Evolutionary conservation across 257 asterid species (phyloP).

Genomic region (Craterostigma plantagineum): DNA sequence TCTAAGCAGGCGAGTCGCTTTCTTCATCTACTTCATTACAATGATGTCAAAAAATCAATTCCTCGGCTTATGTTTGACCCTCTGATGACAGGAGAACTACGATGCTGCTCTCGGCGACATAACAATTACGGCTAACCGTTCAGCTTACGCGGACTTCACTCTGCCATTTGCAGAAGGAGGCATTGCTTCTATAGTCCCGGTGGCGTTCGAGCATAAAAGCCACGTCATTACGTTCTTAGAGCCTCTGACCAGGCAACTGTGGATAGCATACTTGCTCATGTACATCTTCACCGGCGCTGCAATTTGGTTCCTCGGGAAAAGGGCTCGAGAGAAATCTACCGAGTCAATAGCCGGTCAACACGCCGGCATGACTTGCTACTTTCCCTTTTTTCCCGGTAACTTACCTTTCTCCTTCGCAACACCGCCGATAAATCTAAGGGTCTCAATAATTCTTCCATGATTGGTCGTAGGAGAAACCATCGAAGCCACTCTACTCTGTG

Average conservation of each 20-base stretch:
- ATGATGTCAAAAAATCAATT: not conserved
- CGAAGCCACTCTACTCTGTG: conserved; percentile 16
- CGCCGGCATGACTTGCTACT: conserved; percentile 19
- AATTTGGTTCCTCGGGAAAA: conserved; percentile 17
- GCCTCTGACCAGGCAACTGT: conserved; percentile 20
- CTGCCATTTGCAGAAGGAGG: conserved; percentile 32
- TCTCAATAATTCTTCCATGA: not conserved
- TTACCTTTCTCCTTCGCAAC: too few species aligned
- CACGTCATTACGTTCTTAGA: conserved; percentile 10
- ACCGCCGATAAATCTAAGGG: too few species aligned
- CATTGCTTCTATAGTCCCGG: conserved; percentile 14
- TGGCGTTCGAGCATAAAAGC: conserved; percentile 11
- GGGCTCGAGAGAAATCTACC: conserved; percentile 1
- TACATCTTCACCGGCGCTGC: conserved; percentile 13
- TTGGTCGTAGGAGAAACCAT: conserved; percentile 23
- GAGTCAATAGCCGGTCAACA: conserved; percentile 15
- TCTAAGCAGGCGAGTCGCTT: conserved; percentile 15
- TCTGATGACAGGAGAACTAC: conserved; percentile 11
- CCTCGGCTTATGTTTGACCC: not conserved
- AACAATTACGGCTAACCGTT: conserved; percentile 23
- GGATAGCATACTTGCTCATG: conserved; percentile 13
- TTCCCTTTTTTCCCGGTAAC: conserved; percentile 24
- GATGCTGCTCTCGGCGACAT: conserved; percentile 32
- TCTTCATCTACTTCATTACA: not conserved
- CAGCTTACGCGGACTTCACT: conserved; percentile 20